A percentile compares a stretch with the other conserved stretches of the same genome.
Evolutionary conservation across 257 asterid species (phyloP).

Genomic region (Leonotis leonurus): DNA sequence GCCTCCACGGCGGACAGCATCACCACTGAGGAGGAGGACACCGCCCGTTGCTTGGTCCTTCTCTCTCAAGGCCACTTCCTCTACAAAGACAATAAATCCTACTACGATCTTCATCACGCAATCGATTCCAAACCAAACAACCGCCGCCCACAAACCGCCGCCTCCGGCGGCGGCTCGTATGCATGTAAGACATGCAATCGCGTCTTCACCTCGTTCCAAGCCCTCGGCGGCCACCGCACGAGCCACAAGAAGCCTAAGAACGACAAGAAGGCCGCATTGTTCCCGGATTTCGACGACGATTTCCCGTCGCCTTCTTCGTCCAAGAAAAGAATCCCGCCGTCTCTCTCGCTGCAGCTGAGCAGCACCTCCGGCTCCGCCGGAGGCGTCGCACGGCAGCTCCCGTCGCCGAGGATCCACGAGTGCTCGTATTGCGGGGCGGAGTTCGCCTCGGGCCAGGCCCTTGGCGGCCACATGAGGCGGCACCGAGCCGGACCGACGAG

Average conservation of each 20-base stretch:
- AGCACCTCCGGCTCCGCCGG: not conserved
- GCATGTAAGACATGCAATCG: conserved; percentile 58
- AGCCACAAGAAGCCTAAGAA: conserved; percentile 50
- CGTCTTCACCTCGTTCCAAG: conserved; percentile 47
- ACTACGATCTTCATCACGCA: not conserved
- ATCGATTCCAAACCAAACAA: not conserved
- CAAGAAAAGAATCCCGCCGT: conserved; percentile 22
- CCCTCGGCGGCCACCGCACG: conserved; percentile 62
- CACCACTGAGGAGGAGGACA: conserved; percentile 43
- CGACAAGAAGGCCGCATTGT: not conserved
- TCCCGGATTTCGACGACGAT: conserved; percentile 24
- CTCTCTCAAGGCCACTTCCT: conserved; percentile 30
- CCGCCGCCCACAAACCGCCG: not conserved
- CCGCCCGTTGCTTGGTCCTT: conserved; percentile 40
- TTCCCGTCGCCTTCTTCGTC: conserved; percentile 18
- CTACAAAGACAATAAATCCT: not conserved
- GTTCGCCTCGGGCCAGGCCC: conserved; percentile 40
- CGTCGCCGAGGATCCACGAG: conserved; percentile 29
- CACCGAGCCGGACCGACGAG: conserved; percentile 24
- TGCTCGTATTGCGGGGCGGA: conserved; percentile 38
- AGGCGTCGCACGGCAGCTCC: conserved; percentile 4
- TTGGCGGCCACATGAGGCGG: conserved; percentile 46
- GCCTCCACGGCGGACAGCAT: conserved; percentile 9
- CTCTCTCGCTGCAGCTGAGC: conserved; percentile 28
- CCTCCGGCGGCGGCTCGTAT: conserved; percentile 19